A percentile compares a stretch with the other conserved stretches of the same genome.
Evolutionary conservation across 78 protist genomes (phyloP).

Genomic region (Emiliania huxleyi): DNA sequence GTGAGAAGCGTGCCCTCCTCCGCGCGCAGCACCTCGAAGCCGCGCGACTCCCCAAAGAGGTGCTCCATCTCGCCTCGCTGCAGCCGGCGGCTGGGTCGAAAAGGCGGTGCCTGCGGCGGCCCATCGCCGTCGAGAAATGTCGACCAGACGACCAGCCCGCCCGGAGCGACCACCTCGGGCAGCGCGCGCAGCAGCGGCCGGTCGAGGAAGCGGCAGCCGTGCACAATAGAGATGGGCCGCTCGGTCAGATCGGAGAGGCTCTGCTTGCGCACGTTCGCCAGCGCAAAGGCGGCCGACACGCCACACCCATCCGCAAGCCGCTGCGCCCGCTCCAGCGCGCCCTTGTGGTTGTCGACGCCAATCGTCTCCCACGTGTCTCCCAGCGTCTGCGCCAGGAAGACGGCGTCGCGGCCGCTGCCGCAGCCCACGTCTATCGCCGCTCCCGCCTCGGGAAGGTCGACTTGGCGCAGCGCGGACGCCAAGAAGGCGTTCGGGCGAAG

Average conservation of each 20-base stretch:
- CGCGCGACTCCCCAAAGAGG: neutral
- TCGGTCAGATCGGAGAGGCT: neutral
- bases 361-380: neutral
- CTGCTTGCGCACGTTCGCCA: neutral
- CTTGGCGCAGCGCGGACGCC: neutral
- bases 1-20: neutral
- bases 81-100: neutral
- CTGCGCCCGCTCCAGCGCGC: neutral
- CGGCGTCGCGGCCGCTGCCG: neutral
- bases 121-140: neutral
- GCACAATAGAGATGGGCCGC: neutral
- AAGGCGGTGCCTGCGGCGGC: neutral
- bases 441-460: neutral
- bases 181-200: neutral
- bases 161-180: neutral
- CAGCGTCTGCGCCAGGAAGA: neutral
- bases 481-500: neutral
- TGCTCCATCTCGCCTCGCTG: neutral
- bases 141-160: neutral
- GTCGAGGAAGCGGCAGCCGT: neutral
- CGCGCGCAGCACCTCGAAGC: neutral
- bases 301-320: neutral
- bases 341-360: neutral
- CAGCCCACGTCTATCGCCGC: neutral
- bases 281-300: neutral